Conservation (phyloP, 2,329 filamentous ascomycete species). For the Apiospora hydei region DNA sequence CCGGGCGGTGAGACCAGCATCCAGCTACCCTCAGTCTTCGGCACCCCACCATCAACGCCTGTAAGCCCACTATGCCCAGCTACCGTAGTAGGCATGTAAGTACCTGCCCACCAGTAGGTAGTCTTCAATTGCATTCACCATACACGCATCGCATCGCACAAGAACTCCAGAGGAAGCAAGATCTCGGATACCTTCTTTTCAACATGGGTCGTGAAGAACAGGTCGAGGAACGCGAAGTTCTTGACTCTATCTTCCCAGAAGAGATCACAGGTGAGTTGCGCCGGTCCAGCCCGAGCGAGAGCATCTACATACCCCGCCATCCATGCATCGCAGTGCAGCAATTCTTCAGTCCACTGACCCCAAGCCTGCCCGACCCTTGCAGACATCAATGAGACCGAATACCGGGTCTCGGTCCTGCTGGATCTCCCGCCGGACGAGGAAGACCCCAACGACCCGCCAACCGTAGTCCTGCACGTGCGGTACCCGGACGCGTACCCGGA, state of each 20-base stretch:
- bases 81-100: conserved; percentile 3
- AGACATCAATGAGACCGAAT: conserved; percentile 93
- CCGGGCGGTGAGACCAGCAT: conserved; percentile 6
- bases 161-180: background rate
- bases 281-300: background rate
- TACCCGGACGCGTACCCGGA: conserved; percentile 95
- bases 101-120: background rate
- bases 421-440: conserved; percentile 72
- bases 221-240: conserved; percentile 93
- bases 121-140: conserved; percentile 1
- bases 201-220: conserved; percentile 84
- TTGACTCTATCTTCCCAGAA: conserved; percentile 97
- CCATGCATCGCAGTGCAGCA: background rate
- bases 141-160: background rate
- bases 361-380: conserved; percentile 27
- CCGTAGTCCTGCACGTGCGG: conserved; percentile 81
- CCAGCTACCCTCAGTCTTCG: background rate
- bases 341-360: background rate
- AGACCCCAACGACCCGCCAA: conserved; percentile 69
- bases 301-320: conserved; percentile 17
- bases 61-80: conserved; percentile 16
- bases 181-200: conserved; percentile 24
- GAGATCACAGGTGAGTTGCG: conserved; percentile 81
- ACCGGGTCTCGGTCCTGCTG: conserved; percentile 83
- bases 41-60: conserved; percentile 10